phyloP scores from a whole-genome alignment of 345 rosid genomes.

The Euphorbia lathyris region DNA sequence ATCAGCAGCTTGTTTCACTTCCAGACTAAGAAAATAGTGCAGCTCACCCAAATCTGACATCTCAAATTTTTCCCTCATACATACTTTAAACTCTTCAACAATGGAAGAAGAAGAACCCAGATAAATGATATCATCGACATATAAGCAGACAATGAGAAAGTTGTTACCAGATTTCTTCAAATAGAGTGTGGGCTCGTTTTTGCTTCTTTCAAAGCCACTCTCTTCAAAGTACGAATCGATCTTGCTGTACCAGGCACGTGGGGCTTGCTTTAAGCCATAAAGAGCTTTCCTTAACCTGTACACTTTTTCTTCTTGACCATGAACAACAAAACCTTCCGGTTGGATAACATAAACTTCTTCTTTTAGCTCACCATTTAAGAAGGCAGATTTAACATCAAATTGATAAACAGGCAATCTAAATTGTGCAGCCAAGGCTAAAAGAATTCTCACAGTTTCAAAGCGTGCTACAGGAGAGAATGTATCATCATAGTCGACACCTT shows the following conservation, averaged over 20 bases:
- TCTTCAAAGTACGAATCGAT: background rate
- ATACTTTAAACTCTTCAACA: too few relatives aligned
- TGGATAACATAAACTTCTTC: background rate
- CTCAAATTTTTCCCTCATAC: too few relatives aligned
- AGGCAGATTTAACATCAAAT: background rate
- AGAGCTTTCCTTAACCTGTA: background rate
- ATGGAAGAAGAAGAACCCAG: too few relatives aligned
- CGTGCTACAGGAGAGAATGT: background rate
- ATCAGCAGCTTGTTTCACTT: too few relatives aligned
- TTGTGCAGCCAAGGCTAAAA: background rate
- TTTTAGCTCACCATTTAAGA: background rate
- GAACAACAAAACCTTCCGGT: background rate
- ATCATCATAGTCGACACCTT: background rate
- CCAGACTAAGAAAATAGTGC: too few relatives aligned
- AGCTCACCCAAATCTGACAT: background rate
- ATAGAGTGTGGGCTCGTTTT: background rate
- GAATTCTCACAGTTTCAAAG: background rate
- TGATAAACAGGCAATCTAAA: background rate
- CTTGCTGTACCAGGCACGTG: background rate
- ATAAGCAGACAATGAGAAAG: too few relatives aligned
- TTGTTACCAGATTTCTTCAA: background rate
- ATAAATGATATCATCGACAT: too few relatives aligned
- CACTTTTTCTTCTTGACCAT: background rate
- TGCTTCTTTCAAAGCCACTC: conserved; percentile 1
- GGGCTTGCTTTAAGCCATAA: background rate